Evolutionary conservation across 129 eudicot species (phyloP).

Genomic region (Pittosporum tobira): DNA sequence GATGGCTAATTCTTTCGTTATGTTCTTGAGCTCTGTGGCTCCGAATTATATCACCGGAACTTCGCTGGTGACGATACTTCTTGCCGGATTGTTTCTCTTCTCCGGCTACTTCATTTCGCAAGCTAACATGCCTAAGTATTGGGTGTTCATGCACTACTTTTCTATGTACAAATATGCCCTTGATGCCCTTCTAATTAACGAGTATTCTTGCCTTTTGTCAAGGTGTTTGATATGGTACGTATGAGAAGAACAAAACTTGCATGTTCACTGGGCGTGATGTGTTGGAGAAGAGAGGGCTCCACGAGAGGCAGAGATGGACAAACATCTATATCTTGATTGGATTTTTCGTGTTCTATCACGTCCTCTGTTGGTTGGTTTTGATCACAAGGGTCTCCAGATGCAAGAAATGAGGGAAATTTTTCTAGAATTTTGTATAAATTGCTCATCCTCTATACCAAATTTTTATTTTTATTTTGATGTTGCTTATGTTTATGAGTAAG

Average conservation of each 20-base stretch:
- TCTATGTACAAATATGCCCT: conserved; percentile 92
- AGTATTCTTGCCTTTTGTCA: conserved; percentile 62
- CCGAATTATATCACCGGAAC: conserved; percentile 95
- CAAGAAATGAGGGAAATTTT: conserved; percentile 71
- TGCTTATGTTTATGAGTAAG: too few species aligned
- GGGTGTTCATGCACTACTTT: conserved; percentile 81
- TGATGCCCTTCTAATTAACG: conserved; percentile 78
- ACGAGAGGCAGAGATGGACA: conserved; percentile 74
- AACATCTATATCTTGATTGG: conserved; percentile 70
- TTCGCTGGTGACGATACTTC: conserved; percentile 59
- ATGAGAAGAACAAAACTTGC: conserved; percentile 48
- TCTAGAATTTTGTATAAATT: too few species aligned
- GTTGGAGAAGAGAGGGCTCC: conserved; percentile 71
- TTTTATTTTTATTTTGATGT: too few species aligned
- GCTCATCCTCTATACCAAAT: too few species aligned
- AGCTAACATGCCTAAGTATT: conserved; percentile 77
- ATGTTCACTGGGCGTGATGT: conserved; percentile 81
- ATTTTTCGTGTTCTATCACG: conserved; percentile 68
- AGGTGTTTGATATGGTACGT: conserved; percentile 85
- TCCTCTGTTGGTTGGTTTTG: conserved; percentile 67
- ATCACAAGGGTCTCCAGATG: conserved; percentile 87
- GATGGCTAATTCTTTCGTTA: conserved; percentile 89
- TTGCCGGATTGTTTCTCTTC: conserved; percentile 83
- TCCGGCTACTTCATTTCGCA: conserved; percentile 88
- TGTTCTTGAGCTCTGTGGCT: conserved; percentile 79